phyloP scores from a whole-genome alignment of 2,329 filamentous ascomycete genomes.

The Ceratocystis harringtonii region DNA sequence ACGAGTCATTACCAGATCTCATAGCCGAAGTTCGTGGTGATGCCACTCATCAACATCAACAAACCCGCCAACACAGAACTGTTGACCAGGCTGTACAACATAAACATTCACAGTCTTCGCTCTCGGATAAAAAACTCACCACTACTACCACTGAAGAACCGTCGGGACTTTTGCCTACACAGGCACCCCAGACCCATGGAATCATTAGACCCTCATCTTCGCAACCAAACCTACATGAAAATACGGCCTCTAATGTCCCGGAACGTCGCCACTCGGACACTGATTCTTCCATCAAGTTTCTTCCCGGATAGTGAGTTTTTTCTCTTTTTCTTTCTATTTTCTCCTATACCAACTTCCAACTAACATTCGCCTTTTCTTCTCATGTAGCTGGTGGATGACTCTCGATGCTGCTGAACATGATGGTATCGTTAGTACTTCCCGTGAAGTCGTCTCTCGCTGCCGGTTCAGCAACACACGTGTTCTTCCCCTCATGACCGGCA shows the following conservation, averaged over 20 bases:
- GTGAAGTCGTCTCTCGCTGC: constrained; percentile 33
- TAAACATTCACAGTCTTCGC: not conserved
- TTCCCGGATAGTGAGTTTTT: constrained; percentile 33
- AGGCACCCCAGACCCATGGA: not conserved
- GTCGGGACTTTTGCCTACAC: not conserved
- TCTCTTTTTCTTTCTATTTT: not conserved
- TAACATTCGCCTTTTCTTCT: constrained; percentile 1
- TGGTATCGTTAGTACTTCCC: constrained; percentile 34
- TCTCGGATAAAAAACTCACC: not conserved
- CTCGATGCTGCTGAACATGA: constrained; percentile 41
- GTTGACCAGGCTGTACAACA: not conserved
- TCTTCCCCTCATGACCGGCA: constrained; percentile 37
- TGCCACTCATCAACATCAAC: not conserved
- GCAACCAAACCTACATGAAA: constrained; percentile 3
- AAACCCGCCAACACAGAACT: not conserved
- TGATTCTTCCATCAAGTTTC: constrained; percentile 30
- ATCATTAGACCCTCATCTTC: not conserved
- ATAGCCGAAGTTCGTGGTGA: not conserved
- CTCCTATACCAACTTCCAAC: not conserved
- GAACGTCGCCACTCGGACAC: constrained; percentile 25
- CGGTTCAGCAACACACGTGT: constrained; percentile 30
- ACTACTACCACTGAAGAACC: not conserved
- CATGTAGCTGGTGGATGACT: constrained; percentile 41
- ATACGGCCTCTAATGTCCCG: not conserved
- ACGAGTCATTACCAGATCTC: not conserved